These are phyloP conservation scores for Erysimum cheiranthoides DNA, from an alignment of 345 rosid genomes.

Conservation along the genomic window DNA sequence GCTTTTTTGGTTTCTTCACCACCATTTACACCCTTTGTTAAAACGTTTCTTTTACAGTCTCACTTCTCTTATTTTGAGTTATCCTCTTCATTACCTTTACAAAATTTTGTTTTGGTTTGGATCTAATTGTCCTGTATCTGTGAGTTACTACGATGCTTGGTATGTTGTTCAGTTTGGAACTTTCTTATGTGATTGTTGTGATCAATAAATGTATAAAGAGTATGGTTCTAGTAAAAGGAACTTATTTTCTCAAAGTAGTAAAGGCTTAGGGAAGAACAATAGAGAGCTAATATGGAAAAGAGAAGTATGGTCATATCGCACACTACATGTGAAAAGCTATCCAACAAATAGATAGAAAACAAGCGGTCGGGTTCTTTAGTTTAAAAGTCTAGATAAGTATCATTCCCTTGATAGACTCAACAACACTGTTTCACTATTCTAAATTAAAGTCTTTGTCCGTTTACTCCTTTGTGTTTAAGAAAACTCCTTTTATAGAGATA, in stretches of 20 bases:
- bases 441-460: constrained; percentile 28
- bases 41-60: not conserved
- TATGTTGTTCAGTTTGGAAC: not conserved
- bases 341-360: constrained; percentile 41
- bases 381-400: constrained; percentile 39
- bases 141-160: constrained; percentile 7
- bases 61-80: constrained; percentile 10
- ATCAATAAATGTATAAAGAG: not conserved
- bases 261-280: not conserved
- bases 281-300: constrained; percentile 12
- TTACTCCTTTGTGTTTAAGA: constrained; percentile 1
- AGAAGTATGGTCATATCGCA: constrained; percentile 34
- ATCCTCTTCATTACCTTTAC: not conserved
- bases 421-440: constrained; percentile 33
- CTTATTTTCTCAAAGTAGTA: constrained; percentile 11
- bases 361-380: constrained; percentile 43
- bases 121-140: constrained; percentile 4
- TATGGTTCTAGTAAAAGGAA: constrained; percentile 13
- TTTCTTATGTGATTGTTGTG: constrained; percentile 21
- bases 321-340: constrained; percentile 34
- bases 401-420: constrained; percentile 37
- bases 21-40: not conserved
- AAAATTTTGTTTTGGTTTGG: not conserved
- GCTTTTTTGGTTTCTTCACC: constrained; percentile 31
- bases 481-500: constrained; percentile 2